Conservation (phyloP, 306 rosid species). For the Arachis stenosperma region DNA sequence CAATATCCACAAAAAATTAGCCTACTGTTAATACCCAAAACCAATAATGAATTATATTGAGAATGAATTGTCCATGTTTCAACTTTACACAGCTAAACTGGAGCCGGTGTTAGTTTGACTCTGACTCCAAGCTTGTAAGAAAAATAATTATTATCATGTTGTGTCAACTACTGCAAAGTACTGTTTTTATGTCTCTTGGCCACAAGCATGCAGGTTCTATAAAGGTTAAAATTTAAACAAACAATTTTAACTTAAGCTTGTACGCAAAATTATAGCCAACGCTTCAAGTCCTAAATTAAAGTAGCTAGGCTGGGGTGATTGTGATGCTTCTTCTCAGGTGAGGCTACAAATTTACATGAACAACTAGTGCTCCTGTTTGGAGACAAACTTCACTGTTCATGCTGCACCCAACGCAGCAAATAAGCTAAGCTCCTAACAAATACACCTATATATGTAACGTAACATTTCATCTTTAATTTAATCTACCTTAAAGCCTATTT, state of each 20-base stretch:
- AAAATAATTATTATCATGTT: neutral
- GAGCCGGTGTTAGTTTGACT: neutral
- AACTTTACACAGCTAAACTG: neutral
- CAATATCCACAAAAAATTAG: neutral
- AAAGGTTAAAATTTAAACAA: conserved; percentile 31
- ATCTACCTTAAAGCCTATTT: too few relatives aligned
- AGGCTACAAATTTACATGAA: too few relatives aligned
- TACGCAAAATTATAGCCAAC: conserved; percentile 29
- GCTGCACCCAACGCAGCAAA: conserved; percentile 1
- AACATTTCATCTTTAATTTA: too few relatives aligned
- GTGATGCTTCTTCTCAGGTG: too few relatives aligned
- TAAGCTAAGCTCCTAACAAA: conserved; percentile 10
- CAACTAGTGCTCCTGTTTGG: neutral
- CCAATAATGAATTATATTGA: neutral
- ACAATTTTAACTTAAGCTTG: conserved; percentile 18
- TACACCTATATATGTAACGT: conserved; percentile 1
- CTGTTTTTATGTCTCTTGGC: conserved; percentile 20
- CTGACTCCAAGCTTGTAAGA: neutral
- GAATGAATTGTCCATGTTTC: neutral
- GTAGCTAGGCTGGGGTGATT: too few relatives aligned
- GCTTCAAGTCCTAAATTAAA: neutral
- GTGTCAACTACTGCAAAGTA: conserved; percentile 10
- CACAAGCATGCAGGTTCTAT: conserved; percentile 2
- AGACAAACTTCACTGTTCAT: conserved; percentile 32
- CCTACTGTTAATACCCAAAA: neutral